Evolutionary conservation across 495 filamentous ascomycete species (phyloP).

Genomic region (Cryomyces minteri): DNA sequence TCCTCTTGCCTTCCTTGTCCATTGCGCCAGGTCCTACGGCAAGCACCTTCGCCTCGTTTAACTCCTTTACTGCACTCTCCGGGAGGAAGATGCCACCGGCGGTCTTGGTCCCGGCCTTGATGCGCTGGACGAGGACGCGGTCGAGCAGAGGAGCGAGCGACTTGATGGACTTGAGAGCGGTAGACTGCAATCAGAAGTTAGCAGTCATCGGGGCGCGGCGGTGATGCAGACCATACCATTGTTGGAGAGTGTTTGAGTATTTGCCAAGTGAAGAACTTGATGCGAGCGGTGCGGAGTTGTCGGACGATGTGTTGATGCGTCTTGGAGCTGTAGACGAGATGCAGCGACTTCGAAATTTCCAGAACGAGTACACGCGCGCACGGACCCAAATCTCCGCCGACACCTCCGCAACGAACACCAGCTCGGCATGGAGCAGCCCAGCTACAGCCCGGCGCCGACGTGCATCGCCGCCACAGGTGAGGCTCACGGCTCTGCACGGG

Average conservation of each 20-base stretch:
- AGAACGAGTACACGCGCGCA: too few relatives aligned
- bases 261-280: too few relatives aligned
- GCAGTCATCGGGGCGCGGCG: not conserved
- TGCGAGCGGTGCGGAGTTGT: too few relatives aligned
- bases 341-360: too few relatives aligned
- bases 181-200: constrained; percentile 5
- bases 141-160: constrained; percentile 91
- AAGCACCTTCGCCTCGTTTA: constrained; percentile 91
- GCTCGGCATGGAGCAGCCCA: too few relatives aligned
- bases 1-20: constrained; percentile 72
- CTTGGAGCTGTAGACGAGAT: too few relatives aligned
- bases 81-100: constrained; percentile 93
- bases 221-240: not conserved
- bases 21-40: constrained; percentile 81
- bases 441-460: too few relatives aligned
- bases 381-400: too few relatives aligned
- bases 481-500: too few relatives aligned
- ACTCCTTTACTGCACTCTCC: constrained; percentile 90
- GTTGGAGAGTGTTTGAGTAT: not conserved
- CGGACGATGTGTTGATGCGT: too few relatives aligned
- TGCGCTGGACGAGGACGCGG: constrained; percentile 93
- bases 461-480: too few relatives aligned
- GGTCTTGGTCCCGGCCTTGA: constrained; percentile 94
- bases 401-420: too few relatives aligned
- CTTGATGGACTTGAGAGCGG: constrained; percentile 83